These are phyloP conservation scores for Chenopodium suecicum DNA, from an alignment of 148 eudicot genomes.

Conservation along the genomic window DNA sequence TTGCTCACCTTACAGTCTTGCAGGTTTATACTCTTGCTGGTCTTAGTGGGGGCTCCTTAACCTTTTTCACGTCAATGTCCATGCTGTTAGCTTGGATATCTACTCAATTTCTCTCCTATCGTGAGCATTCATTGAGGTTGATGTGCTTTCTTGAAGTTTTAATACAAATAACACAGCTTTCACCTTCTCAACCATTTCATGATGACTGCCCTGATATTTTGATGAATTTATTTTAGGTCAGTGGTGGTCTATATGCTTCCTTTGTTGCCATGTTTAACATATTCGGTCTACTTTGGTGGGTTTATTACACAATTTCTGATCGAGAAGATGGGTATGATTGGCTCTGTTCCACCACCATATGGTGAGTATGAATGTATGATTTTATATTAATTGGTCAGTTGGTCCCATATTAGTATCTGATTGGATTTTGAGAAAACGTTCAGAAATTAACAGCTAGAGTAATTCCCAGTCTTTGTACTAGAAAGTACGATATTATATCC, in stretches of 20 bases:
- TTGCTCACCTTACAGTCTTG: conserved; percentile 18
- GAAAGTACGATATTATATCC: background rate
- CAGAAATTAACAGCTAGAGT: background rate
- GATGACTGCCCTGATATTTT: conserved; percentile 9
- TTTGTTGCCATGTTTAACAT: conserved; percentile 63
- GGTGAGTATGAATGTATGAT: conserved; percentile 58
- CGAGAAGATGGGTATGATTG: conserved; percentile 99
- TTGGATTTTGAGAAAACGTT: background rate
- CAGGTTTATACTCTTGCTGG: conserved; percentile 80
- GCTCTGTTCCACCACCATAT: conserved; percentile 88
- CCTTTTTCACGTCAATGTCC: conserved; percentile 56
- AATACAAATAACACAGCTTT: background rate
- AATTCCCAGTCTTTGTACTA: background rate
- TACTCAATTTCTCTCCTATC: conserved; percentile 41
- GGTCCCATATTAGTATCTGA: conserved; percentile 1
- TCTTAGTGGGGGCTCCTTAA: conserved; percentile 78
- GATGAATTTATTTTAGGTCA: conserved; percentile 53
- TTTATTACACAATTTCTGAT: conserved; percentile 64
- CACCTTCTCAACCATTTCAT: background rate
- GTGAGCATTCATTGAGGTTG: conserved; percentile 66
- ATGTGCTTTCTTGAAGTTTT: background rate
- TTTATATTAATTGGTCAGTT: background rate
- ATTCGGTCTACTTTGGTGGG: conserved; percentile 76
- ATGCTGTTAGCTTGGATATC: conserved; percentile 81
- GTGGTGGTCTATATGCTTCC: conserved; percentile 61